Conservation (phyloP, 208 protist genomes). For the Wallacemonas sp. region DNA sequence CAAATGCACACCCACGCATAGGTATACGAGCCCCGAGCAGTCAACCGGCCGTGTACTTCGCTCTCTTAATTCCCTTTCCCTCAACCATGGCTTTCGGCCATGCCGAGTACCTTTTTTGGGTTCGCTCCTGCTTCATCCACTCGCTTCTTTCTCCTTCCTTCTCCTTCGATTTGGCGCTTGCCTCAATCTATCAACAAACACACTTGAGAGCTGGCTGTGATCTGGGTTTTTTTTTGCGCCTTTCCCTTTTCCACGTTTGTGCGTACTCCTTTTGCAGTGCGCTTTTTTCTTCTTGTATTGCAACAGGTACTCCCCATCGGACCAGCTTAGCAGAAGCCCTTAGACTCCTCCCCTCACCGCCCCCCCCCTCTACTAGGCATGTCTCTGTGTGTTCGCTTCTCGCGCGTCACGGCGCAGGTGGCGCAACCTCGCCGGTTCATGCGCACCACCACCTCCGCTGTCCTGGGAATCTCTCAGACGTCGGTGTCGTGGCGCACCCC, state of each 20-base stretch:
- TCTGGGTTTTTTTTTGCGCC: background rate
- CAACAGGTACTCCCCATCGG: too few species aligned
- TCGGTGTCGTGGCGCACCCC: background rate
- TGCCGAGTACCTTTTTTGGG: too few species aligned
- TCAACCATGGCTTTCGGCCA: too few species aligned
- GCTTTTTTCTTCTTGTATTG: background rate
- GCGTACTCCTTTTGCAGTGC: background rate
- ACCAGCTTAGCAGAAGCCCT: too few species aligned
- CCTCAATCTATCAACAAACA: background rate
- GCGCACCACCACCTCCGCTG: too few species aligned
- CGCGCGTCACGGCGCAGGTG: constrained; percentile 1
- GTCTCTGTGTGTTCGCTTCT: constrained; percentile 2
- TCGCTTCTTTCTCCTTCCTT: constrained; percentile 1
- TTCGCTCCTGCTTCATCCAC: too few species aligned
- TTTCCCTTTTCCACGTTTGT: background rate
- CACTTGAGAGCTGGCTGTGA: background rate
- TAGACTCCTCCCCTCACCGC: too few species aligned
- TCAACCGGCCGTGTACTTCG: too few species aligned
- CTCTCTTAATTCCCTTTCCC: too few species aligned
- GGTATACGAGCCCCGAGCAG: too few species aligned
- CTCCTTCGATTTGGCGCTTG: background rate
- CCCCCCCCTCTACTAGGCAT: background rate
- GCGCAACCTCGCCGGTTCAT: background rate
- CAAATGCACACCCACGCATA: too few species aligned
- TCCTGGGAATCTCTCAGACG: constrained; percentile 1